Evolutionary conservation across 2,329 filamentous ascomycete genomes (phyloP).

Genomic region (Colletotrichum tanaceti): DNA sequence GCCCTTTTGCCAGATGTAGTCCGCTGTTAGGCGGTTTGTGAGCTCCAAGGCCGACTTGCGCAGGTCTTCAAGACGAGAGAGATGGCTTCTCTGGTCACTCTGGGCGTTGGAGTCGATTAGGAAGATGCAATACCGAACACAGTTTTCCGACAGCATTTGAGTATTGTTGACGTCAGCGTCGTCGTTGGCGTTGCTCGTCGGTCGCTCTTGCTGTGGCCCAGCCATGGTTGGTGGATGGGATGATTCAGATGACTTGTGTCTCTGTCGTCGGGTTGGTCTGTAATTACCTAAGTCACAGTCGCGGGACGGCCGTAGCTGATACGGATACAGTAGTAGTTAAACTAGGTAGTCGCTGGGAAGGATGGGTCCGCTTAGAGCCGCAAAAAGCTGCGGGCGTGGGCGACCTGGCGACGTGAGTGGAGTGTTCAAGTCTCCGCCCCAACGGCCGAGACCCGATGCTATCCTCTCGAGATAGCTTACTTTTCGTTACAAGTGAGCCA

Average conservation of each 20-base stretch:
- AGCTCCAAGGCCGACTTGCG: slow-evolving; percentile 75
- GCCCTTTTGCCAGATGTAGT: slow-evolving; percentile 97
- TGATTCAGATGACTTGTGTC: not conserved
- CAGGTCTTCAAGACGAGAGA: slow-evolving; percentile 75
- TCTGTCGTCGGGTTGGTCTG: not conserved
- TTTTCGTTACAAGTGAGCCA: not conserved
- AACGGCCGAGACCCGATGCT: too few species aligned
- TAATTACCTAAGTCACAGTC: not conserved
- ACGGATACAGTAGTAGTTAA: too few species aligned
- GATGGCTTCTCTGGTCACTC: slow-evolving; percentile 64
- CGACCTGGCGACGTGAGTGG: not conserved
- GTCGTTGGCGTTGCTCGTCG: too few species aligned
- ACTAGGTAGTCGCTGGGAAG: too few species aligned
- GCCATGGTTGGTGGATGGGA: not conserved
- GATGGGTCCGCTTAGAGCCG: not conserved
- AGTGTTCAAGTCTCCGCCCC: not conserved
- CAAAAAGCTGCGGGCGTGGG: not conserved
- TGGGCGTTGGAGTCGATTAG: slow-evolving; percentile 64
- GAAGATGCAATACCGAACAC: slow-evolving; percentile 86
- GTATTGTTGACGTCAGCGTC: slow-evolving; percentile 42
- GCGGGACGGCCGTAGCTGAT: too few species aligned
- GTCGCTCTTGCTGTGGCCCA: not conserved
- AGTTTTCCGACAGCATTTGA: slow-evolving; percentile 77
- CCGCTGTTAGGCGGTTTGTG: slow-evolving; percentile 73
- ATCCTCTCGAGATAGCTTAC: not conserved